A percentile compares a stretch with the other conserved stretches of the same genome.
Conservation (phyloP, 2,329 filamentous ascomycete genomes). For the Colletotrichum sp. region DNA sequence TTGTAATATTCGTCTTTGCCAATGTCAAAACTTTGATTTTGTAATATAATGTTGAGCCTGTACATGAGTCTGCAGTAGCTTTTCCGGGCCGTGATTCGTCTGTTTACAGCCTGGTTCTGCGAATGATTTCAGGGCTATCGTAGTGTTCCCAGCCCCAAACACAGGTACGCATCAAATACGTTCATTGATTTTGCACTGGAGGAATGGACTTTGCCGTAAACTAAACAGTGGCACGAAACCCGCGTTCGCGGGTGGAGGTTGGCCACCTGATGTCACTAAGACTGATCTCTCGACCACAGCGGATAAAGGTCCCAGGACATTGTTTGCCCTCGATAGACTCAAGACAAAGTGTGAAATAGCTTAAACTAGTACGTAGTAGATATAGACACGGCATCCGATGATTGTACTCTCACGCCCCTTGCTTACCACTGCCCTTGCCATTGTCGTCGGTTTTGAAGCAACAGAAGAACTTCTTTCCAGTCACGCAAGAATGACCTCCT, state of each 20-base stretch:
- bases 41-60: neutral
- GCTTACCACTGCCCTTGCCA: neutral
- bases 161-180: neutral
- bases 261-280: rapidly evolving
- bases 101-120: neutral
- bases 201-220: rapidly evolving
- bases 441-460: neutral
- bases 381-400: rapidly evolving
- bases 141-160: neutral
- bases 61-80: neutral
- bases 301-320: rapidly evolving
- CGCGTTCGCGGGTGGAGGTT: rapidly evolving
- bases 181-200: neutral
- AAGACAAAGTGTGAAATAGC: neutral
- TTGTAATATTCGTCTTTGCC: no score
- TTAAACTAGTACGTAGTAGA: rapidly evolving
- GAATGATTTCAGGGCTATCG: neutral
- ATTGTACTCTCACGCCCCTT: rapidly evolving
- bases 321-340: neutral
- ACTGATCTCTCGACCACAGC: neutral
- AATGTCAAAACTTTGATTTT: no score
- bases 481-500: neutral
- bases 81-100: no score
- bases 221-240: rapidly evolving
- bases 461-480: neutral